phyloP scores from a whole-genome alignment of 2,329 filamentous ascomycete species.

The Epichloe sp. region DNA sequence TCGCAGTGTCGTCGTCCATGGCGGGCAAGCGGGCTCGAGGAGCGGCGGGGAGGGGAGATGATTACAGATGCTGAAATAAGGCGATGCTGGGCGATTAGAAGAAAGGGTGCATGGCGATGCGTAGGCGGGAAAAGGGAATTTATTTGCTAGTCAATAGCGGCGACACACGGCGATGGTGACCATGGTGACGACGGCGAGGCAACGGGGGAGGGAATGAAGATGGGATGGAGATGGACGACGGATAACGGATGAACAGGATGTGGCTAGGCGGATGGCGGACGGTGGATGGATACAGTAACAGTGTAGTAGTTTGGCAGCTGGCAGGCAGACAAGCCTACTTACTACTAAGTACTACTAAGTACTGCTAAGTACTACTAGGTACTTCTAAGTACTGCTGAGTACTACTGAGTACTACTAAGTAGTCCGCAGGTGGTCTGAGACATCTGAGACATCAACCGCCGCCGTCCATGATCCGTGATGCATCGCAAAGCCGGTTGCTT shows the following conservation, averaged over 20 bases:
- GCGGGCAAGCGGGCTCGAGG: constrained; percentile 18
- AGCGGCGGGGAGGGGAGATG: background rate
- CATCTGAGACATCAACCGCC: no score
- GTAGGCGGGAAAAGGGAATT: background rate
- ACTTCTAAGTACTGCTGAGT: no score
- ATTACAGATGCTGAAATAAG: constrained; percentile 18
- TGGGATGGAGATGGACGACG: no score
- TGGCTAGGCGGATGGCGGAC: constrained; percentile 1
- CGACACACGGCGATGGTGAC: constrained; percentile 4
- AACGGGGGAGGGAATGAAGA: constrained; percentile 1
- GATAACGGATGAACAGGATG: background rate
- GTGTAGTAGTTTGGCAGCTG: no score
- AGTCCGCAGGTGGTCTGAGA: no score
- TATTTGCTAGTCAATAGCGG: constrained; percentile 6
- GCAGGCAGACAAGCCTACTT: no score
- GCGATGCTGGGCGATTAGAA: constrained; percentile 5
- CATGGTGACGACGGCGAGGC: background rate
- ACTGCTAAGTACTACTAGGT: no score
- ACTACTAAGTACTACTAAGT: no score
- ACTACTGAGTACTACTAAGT: no score
- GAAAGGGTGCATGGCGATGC: constrained; percentile 11
- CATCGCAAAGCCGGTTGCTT: no score
- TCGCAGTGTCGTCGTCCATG: constrained; percentile 67
- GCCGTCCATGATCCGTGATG: no score
- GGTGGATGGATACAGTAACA: background rate